phyloP scores from a whole-genome alignment of 2,329 filamentous ascomycete genomes.

The Tolypocladium amazonense region DNA sequence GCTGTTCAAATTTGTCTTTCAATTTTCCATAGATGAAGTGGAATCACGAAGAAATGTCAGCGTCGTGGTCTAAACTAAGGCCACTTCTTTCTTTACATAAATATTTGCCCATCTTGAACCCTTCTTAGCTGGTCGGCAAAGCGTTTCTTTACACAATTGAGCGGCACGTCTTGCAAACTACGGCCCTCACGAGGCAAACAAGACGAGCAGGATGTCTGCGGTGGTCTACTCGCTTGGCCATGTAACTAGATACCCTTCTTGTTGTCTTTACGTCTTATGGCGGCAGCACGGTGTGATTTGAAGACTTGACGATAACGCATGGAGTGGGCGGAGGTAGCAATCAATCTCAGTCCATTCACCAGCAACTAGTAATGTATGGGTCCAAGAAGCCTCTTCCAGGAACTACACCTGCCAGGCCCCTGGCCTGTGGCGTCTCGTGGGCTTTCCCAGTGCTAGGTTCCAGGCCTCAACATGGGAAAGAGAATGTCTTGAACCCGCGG shows the following conservation, averaged over 20 bases:
- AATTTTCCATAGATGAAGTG: constrained; percentile 71
- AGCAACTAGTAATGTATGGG: neutral
- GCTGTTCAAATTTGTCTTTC: constrained; percentile 75
- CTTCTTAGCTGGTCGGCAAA: neutral
- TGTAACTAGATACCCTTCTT: constrained; percentile 18
- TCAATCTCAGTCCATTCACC: neutral
- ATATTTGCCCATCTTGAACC: neutral
- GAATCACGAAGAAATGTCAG: constrained; percentile 54
- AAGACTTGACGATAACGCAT: neutral
- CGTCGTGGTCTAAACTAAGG: constrained; percentile 38
- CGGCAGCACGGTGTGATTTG: neutral
- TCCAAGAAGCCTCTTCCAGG: no score
- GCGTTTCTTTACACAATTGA: no score
- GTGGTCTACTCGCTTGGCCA: constrained; percentile 11
- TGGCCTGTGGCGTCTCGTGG: no score
- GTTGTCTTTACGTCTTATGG: neutral
- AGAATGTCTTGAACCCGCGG: no score
- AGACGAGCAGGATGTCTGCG: neutral
- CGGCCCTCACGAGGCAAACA: neutral
- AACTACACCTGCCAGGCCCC: no score
- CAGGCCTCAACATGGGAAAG: no score
- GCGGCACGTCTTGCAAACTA: neutral
- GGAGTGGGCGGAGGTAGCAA: neutral
- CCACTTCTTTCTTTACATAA: constrained; percentile 1
- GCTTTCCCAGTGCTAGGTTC: no score